Evolutionary conservation across 2,329 filamentous ascomycete species (phyloP).

Genomic region (Cephalotrichum gorgonifer): DNA sequence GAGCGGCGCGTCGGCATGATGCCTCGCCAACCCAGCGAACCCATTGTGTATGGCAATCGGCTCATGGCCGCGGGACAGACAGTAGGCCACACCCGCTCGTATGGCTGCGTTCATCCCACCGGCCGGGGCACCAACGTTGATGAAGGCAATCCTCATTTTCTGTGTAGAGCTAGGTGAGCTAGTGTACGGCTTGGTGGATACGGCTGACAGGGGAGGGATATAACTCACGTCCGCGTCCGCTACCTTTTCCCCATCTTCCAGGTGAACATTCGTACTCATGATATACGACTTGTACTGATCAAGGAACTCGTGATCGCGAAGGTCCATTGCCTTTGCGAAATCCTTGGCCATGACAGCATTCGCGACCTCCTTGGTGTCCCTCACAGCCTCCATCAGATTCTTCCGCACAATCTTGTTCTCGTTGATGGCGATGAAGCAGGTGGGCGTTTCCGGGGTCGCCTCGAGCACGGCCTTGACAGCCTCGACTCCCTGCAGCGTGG

Average conservation of each 20-base stretch:
- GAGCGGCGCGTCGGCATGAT: constrained; percentile 73
- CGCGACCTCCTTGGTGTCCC: constrained; percentile 74
- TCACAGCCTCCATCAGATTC: constrained; percentile 79
- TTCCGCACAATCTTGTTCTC: constrained; percentile 97
- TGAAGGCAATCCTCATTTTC: constrained; percentile 88
- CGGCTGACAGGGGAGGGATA: not conserved
- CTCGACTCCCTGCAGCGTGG: constrained; percentile 87
- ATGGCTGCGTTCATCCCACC: constrained; percentile 98
- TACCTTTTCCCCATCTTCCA: constrained; percentile 51
- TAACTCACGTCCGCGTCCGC: constrained; percentile 56
- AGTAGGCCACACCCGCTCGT: constrained; percentile 86
- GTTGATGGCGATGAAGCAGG: constrained; percentile 89
- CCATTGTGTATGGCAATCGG: constrained; percentile 92
- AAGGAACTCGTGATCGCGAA: constrained; percentile 86
- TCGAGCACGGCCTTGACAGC: constrained; percentile 87
- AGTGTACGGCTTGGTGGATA: not conserved
- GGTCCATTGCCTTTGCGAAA: constrained; percentile 76
- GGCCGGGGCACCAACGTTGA: constrained; percentile 92
- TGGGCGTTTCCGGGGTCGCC: constrained; percentile 78
- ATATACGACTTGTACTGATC: constrained; percentile 88
- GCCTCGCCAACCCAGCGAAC: constrained; percentile 85
- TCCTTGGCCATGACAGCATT: constrained; percentile 74
- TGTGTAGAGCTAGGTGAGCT: constrained; percentile 23
- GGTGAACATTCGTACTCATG: constrained; percentile 76
- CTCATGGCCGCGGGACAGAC: constrained; percentile 81